Evolutionary conservation across 2,329 filamentous ascomycete genomes (phyloP).

Genomic region (Cadophora malorum): DNA sequence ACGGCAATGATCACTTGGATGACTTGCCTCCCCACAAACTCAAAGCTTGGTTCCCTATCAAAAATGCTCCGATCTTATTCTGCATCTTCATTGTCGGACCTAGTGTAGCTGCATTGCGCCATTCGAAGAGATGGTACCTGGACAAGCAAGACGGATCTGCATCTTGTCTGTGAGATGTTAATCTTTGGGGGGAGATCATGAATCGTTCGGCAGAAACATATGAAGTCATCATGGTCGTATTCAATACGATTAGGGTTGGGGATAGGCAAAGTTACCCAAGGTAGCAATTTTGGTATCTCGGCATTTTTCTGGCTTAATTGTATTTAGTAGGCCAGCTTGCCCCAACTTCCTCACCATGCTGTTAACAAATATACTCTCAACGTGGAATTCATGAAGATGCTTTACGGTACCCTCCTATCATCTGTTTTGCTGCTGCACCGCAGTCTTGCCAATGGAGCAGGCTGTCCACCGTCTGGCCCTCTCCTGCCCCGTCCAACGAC

Average conservation of each 20-base stretch:
- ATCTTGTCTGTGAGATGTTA: background rate
- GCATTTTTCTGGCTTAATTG: too few relatives aligned
- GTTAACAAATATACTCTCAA: too few relatives aligned
- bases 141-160: background rate
- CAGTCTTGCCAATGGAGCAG: background rate
- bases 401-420: background rate
- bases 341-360: too few relatives aligned
- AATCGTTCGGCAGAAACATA: background rate
- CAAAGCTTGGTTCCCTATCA: background rate
- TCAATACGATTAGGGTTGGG: background rate
- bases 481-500: slow-evolving; percentile 16
- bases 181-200: too few relatives aligned
- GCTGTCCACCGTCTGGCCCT: slow-evolving; percentile 13
- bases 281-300: background rate
- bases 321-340: too few relatives aligned
- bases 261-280: background rate
- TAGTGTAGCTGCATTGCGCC: too few relatives aligned
- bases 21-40: background rate
- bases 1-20: background rate
- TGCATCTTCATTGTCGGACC: too few relatives aligned
- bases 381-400: background rate
- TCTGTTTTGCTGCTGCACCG: background rate
- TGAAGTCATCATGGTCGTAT: background rate
- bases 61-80: background rate
- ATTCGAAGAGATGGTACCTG: background rate